Percentiles rank a stretch among this genome's conserved stretches.
Evolutionary conservation across 2,329 filamentous ascomycete genomes (phyloP).

Genomic region (Lomentospora prolificans): DNA sequence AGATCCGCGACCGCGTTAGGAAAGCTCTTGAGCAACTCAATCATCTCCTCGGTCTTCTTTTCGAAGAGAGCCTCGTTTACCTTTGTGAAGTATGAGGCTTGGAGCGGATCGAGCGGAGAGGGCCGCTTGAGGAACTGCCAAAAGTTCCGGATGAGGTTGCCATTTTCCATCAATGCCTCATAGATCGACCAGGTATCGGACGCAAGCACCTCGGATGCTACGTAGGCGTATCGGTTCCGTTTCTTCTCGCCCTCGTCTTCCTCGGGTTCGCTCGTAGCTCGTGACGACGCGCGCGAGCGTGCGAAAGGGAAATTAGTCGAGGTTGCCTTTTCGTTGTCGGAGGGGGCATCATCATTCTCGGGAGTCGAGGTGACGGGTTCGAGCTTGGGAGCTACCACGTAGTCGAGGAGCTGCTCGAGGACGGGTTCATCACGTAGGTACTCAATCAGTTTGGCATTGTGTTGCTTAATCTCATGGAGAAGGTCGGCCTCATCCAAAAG

Average conservation of each 20-base stretch:
- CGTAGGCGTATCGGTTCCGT: conserved; percentile 86
- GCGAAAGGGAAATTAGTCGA: conserved; percentile 33
- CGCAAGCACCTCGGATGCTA: conserved; percentile 85
- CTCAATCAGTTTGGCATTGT: conserved; percentile 95
- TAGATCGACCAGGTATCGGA: conserved; percentile 97
- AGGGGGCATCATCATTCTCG: conserved; percentile 27
- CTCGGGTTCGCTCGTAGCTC: conserved; percentile 36
- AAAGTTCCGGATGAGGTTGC: conserved; percentile 67
- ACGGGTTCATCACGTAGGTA: conserved; percentile 83
- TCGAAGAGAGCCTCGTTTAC: conserved; percentile 97
- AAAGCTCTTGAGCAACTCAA: conserved; percentile 75
- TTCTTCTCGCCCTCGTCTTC: conserved; percentile 79
- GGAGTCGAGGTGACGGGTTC: conserved; percentile 42
- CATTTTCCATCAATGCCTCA: conserved; percentile 82
- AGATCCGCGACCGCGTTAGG: conserved; percentile 76
- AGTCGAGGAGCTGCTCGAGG: conserved; percentile 76
- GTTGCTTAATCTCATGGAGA: conserved; percentile 95
- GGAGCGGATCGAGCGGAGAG: conserved; percentile 81
- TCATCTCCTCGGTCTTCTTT: conserved; percentile 96
- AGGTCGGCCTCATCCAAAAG: conserved; percentile 91
- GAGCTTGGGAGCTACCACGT: conserved; percentile 74
- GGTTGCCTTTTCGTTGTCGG: conserved; percentile 31
- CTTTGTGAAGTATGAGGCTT: conserved; percentile 97
- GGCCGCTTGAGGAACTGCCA: conserved; percentile 82
- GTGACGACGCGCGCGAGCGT: conserved; percentile 43